Base-by-base conservation (phyloP, 345 rosid species). In the Moricandia arvensis region DNA sequence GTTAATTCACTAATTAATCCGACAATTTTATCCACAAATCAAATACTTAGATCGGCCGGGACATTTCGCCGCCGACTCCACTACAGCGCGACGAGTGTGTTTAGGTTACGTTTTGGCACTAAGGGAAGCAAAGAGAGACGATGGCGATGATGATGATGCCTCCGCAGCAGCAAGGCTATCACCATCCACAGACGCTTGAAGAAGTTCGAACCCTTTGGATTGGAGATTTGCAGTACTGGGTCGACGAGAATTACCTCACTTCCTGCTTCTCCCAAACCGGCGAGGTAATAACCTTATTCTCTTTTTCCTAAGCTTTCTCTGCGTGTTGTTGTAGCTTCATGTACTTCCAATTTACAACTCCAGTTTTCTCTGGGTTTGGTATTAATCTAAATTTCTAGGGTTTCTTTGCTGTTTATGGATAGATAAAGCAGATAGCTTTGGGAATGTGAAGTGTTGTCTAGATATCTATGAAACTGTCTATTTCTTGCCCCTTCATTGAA, bases 121-220 rank as follows among this genome's bases (percentile, higher is more conserved):
- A 5, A 59, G n/a, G 24, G 41, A 71, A 34, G 5, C 13, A 45
- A 38, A 29, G 7, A 54, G 66, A 75, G 80, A 77, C 80, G 59
- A 66, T 60, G 73, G 79, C 86, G 64, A 76, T 88, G 79, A 63
- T 83, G 62, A 75, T 88, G 57, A 53, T 53, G 58, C 58, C 58
- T 7, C 80, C 76, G 3, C 59, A 63, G 53, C 53, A 47, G 45
- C 45, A 38, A 47, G 53, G 53, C 69, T 89, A 86, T 66, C 97
- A 91, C 79, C 98, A 94, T 68, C 97, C 98, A 0, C 81, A 87
- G 30, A 81, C 98, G 5, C 84, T 85, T 0, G 98, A 91, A 76
- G 98, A 94, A 82, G 98, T 91, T 0, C 83, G 96, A 63, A 91
- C 98, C 8, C 97, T 94, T 9, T 91, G 98, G 97, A 94, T 94